phyloP scores from a whole-genome alignment of 805 yeast species.

The Kuraishia floccosa region DNA sequence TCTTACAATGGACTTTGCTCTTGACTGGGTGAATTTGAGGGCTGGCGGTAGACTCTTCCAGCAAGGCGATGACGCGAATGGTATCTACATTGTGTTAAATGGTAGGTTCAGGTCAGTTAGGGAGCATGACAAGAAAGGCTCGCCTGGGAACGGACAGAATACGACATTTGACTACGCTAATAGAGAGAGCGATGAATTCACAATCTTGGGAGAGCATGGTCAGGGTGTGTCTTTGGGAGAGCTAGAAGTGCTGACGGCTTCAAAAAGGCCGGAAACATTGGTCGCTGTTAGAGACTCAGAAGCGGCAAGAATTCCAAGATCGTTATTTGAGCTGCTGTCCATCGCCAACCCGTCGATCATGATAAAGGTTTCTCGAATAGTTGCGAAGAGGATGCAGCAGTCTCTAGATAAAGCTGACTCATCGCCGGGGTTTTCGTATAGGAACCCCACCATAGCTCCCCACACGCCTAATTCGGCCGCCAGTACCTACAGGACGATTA shows the following conservation, averaged over 20 bases:
- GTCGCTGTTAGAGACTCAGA: constrained; percentile 92
- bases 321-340: constrained; percentile 77
- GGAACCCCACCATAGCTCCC: not conserved
- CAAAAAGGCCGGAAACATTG: constrained; percentile 54
- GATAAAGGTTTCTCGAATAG: constrained; percentile 80
- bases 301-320: constrained; percentile 84
- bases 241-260: constrained; percentile 82
- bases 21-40: constrained; percentile 90
- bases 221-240: constrained; percentile 95
- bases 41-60: constrained; percentile 75
- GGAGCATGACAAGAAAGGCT: constrained; percentile 6
- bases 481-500: constrained; percentile 66
- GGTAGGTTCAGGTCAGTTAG: constrained; percentile 71
- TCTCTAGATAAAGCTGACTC: constrained; percentile 6
- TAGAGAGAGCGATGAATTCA: constrained; percentile 7
- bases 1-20: constrained; percentile 73
- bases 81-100: constrained; percentile 79
- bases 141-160: not conserved
- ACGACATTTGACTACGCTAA: constrained; percentile 1
- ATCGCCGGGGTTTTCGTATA: not conserved
- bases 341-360: constrained; percentile 80
- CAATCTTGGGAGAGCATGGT: constrained; percentile 65
- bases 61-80: constrained; percentile 83
- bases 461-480: constrained; percentile 6
- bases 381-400: constrained; percentile 46